A percentile compares a stretch with the other conserved stretches of the same genome.
phyloP scores from a whole-genome alignment of 108 stramenopile genomes.

The Cyclostephanos invisitatus region DNA sequence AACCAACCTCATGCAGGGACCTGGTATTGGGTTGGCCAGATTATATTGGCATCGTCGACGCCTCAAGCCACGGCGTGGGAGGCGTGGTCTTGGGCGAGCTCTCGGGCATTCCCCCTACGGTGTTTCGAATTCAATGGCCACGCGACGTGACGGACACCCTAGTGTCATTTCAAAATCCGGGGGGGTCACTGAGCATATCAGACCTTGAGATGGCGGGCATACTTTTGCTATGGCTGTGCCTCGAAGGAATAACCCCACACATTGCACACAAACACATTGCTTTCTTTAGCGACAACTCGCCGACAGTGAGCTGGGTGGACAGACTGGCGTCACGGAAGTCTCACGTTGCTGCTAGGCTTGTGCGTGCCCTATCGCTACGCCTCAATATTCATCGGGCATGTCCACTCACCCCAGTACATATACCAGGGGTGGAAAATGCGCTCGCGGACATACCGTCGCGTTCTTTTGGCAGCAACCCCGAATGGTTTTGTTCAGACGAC shows the following conservation, averaged over 20 bases:
- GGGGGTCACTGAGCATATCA: background rate
- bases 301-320: slow-evolving; percentile 14
- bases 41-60: slow-evolving; percentile 17
- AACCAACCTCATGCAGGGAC: slow-evolving; percentile 7
- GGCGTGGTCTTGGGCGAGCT: slow-evolving; percentile 19
- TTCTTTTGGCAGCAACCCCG: slow-evolving; percentile 14
- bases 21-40: slow-evolving; percentile 12
- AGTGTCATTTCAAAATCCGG: slow-evolving; percentile 1
- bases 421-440: slow-evolving; percentile 1
- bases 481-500: slow-evolving; percentile 9
- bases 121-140: slow-evolving; percentile 20
- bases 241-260: background rate
- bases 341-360: background rate
- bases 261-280: background rate
- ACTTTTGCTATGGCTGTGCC: slow-evolving; percentile 8
- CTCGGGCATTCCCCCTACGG: background rate
- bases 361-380: slow-evolving; percentile 1
- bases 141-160: slow-evolving; percentile 12
- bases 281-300: slow-evolving; percentile 16
- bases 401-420: slow-evolving; percentile 7
- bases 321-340: slow-evolving; percentile 7
- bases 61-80: slow-evolving; percentile 6
- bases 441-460: slow-evolving; percentile 15
- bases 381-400: background rate
- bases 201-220: slow-evolving; percentile 42